Evolutionary conservation across 345 rosid genomes (phyloP).

Genomic region (Hypericum androsaemum): DNA sequence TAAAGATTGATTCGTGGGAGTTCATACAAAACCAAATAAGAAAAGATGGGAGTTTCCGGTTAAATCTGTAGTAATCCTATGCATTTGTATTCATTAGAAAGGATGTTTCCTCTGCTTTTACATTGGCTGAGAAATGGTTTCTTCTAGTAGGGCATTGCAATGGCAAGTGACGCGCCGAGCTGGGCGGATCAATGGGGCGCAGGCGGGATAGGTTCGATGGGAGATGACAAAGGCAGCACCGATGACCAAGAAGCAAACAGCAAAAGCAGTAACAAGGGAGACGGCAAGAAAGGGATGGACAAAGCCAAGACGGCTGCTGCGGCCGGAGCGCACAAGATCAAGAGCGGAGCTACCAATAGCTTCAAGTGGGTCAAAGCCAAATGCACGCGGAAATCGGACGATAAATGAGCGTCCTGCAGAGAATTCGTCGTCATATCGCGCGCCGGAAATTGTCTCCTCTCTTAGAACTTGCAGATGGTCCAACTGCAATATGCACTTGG

Average conservation of each 20-base stretch:
- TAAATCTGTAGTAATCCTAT: too few species aligned
- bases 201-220: constrained; percentile 48
- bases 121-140: too few species aligned
- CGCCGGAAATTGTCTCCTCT: background rate
- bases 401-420: background rate
- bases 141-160: background rate
- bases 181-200: constrained; percentile 98
- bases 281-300: constrained; percentile 26
- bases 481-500: too few species aligned
- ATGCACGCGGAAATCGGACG: constrained; percentile 31
- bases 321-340: constrained; percentile 29
- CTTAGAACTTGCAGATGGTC: too few species aligned
- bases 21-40: too few species aligned
- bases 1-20: too few species aligned
- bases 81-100: too few species aligned
- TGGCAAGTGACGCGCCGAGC: constrained; percentile 76
- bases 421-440: background rate
- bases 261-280: constrained; percentile 23
- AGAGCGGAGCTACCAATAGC: constrained; percentile 27
- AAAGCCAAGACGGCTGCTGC: constrained; percentile 33
- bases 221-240: constrained; percentile 28
- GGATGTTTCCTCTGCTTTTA: too few species aligned
- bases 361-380: constrained; percentile 55
- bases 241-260: constrained; percentile 23
- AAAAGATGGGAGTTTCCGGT: too few species aligned